Conservation (phyloP, 331 rosid species). For the Quercus tomentella region DNA sequence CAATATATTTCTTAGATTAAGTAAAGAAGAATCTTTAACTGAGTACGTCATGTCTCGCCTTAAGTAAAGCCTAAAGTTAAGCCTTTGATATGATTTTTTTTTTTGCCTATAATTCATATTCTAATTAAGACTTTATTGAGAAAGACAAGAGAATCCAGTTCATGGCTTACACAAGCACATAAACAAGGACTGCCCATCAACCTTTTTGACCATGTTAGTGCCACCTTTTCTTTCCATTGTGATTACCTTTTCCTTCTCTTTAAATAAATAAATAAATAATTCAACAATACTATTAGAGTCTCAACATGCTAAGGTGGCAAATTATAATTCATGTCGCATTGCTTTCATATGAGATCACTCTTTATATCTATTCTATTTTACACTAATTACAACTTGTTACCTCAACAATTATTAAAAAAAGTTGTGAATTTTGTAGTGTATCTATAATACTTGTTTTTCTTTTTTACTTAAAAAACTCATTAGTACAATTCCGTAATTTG, state of each 20-base stretch:
- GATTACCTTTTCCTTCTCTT: neutral
- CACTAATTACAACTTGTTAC: too few species aligned
- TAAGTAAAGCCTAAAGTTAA: constrained; percentile 45
- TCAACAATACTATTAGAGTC: too few species aligned
- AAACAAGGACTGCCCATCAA: constrained; percentile 13
- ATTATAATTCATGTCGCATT: too few species aligned
- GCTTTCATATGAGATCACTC: too few species aligned
- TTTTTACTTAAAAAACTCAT: too few species aligned
- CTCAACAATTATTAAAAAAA: too few species aligned
- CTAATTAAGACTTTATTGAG: constrained; percentile 32
- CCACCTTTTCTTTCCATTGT: constrained; percentile 24
- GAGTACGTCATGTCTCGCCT: constrained; percentile 46
- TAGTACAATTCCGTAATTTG: too few species aligned
- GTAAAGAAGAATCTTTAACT: constrained; percentile 55
- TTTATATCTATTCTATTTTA: too few species aligned
- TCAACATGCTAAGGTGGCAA: too few species aligned
- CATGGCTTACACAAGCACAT: constrained; percentile 41
- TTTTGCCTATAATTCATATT: constrained; percentile 5
- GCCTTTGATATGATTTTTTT: constrained; percentile 37
- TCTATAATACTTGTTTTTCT: too few species aligned
- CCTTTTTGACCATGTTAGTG: constrained; percentile 72
- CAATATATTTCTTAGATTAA: constrained; percentile 18
- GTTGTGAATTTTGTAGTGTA: too few species aligned
- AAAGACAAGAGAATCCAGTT: constrained; percentile 61
- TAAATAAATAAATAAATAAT: neutral